These are phyloP conservation scores for Pythium vanterpoolii DNA, from an alignment of 352 stramenopile genomes.

Conservation along the genomic window DNA sequence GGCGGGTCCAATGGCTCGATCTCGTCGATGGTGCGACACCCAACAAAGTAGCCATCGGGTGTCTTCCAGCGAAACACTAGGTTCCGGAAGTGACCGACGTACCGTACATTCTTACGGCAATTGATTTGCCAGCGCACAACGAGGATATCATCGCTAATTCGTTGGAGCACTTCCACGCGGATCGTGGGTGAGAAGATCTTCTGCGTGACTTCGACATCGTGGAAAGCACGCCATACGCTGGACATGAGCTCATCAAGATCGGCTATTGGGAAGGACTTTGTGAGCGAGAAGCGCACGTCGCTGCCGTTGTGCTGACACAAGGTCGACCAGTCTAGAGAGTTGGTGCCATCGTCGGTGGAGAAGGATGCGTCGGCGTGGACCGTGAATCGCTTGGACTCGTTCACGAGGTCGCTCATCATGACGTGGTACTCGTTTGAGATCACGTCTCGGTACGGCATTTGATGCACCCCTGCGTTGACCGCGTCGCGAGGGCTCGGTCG, in stretches of 20 bases:
- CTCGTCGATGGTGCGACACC: slow-evolving; percentile 28
- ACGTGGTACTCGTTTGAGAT: slow-evolving; percentile 26
- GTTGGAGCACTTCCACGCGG: slow-evolving; percentile 22
- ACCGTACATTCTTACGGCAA: slow-evolving; percentile 19
- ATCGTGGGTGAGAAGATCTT: slow-evolving; percentile 26
- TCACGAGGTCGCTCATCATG: slow-evolving; percentile 26
- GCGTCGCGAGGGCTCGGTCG: not conserved
- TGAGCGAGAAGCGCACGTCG: slow-evolving; percentile 27
- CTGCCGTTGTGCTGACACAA: slow-evolving; percentile 15
- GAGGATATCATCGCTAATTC: slow-evolving; percentile 24
- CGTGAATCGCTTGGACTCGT: slow-evolving; percentile 24
- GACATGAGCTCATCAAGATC: slow-evolving; percentile 20
- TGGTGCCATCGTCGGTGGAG: not conserved
- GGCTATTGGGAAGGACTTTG: slow-evolving; percentile 20
- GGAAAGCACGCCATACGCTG: slow-evolving; percentile 25
- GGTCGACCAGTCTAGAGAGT: slow-evolving; percentile 18
- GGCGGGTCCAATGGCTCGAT: not conserved
- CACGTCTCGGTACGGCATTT: slow-evolving; percentile 20
- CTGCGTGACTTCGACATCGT: slow-evolving; percentile 9
- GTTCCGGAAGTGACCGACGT: slow-evolving; percentile 22
- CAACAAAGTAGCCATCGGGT: slow-evolving; percentile 25
- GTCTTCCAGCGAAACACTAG: slow-evolving; percentile 28
- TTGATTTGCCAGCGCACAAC: slow-evolving; percentile 28
- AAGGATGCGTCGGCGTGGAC: slow-evolving; percentile 11
- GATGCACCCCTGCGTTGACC: not conserved